Evolutionary conservation across 163 green algal species (phyloP).

Genomic region (Picocystis sp.): DNA sequence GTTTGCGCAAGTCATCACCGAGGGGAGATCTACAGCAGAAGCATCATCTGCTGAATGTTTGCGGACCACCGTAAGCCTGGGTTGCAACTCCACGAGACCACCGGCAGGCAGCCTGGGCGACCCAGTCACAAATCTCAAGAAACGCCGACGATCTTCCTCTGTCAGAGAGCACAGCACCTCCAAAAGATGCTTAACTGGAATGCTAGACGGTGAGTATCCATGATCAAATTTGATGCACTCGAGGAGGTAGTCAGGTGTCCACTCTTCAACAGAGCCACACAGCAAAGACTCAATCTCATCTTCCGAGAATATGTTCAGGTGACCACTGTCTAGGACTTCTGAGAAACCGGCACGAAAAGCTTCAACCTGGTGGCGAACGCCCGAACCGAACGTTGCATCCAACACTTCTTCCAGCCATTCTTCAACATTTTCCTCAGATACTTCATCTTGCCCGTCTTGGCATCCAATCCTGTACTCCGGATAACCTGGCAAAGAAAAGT

Average conservation of each 20-base stretch:
- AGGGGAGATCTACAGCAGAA: slow-evolving; percentile 53
- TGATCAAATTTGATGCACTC: slow-evolving; percentile 92
- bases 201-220: slow-evolving; percentile 47
- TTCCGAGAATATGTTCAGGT: slow-evolving; percentile 59
- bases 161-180: slow-evolving; percentile 70
- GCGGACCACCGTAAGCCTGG: slow-evolving; percentile 81
- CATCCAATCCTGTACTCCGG: slow-evolving; percentile 46
- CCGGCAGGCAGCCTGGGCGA: slow-evolving; percentile 80
- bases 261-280: slow-evolving; percentile 66
- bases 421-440: slow-evolving; percentile 36
- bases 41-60: slow-evolving; percentile 46
- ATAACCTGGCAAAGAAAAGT: slow-evolving; percentile 72
- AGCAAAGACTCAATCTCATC: slow-evolving; percentile 86
- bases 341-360: slow-evolving; percentile 23
- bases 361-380: slow-evolving; percentile 49
- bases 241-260: slow-evolving; percentile 47
- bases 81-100: slow-evolving; percentile 64
- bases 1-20: slow-evolving; percentile 97
- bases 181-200: slow-evolving; percentile 38
- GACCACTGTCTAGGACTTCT: slow-evolving; percentile 14
- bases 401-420: slow-evolving; percentile 71
- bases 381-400: slow-evolving; percentile 56
- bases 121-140: slow-evolving; percentile 93
- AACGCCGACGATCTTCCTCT: slow-evolving; percentile 53
- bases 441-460: slow-evolving; percentile 24